Evolutionary conservation across 495 filamentous ascomycete species (phyloP), one percentile per base, ranked within the genome.

Genomic region (Podospora pseudocomata): DNA sequence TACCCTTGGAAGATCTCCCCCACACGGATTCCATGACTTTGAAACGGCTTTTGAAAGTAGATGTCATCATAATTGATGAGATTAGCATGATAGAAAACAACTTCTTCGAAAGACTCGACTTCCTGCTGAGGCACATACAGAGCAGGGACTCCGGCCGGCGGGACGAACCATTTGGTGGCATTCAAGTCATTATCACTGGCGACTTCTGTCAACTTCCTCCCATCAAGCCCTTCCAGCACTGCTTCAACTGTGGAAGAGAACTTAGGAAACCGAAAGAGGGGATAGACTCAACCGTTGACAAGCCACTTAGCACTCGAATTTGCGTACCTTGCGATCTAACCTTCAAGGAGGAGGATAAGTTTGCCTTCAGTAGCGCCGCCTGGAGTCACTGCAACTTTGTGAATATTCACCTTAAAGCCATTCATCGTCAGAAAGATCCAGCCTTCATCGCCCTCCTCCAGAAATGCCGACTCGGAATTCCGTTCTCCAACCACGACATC

Each of bases 181-280:
- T 96, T 56, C 94, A 97, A 73, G 83, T 99, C 49, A 86, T 99
- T 34, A 90, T 97, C 28, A 97, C 94, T 0, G 95, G 95, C 0
- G 95, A 99, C 77, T 99, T 97, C 76, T 97, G 96, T 75, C 95
- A 99, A 74, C 77, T 99, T 18, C 94, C 95, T 0, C 61, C 61
- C 26, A 32, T 63, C 1, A 4, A 18, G 4, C 61, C 61, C 61
- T 39, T 63, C 61, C 27, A 63, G 30, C 7, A 63, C 30, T 63
- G 61, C 32, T 5, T 39, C 30, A 19, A 11, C 4, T 63, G 61
- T 32, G 61, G 61, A 32, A 3, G 30, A 32, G 30, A 32, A 32
- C 30, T 32, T 6, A 2, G 30, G 30, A 32, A 32, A 6, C 30
- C 30, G 53, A 56, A 56, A 20, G 3, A 56, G 53, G 53, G 15